Evolutionary conservation across 2,329 filamentous ascomycete species (phyloP).

Genomic region (Fulvia fulva): DNA sequence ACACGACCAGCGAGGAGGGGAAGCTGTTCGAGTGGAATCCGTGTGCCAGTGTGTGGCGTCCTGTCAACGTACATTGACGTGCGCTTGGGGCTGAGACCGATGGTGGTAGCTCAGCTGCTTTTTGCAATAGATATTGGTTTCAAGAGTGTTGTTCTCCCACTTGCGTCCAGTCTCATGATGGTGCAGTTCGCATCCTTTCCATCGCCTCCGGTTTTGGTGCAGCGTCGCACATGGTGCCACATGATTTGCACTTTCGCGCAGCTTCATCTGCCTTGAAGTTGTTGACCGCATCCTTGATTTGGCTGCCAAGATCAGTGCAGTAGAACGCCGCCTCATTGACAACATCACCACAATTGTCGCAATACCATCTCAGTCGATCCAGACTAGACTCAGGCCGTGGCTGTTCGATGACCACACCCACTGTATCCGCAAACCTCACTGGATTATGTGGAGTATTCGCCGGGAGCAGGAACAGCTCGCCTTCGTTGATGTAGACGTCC

Average conservation of each 20-base stretch:
- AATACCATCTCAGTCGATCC: conserved; percentile 91
- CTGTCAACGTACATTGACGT: no score
- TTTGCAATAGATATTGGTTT: not conserved
- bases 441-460: conserved; percentile 96
- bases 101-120: no score
- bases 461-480: conserved; percentile 88
- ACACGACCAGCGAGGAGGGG: no score
- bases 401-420: conserved; percentile 92
- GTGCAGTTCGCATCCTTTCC: conserved; percentile 30
- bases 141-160: not conserved
- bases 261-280: conserved; percentile 67
- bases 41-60: no score
- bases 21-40: no score
- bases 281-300: conserved; percentile 90
- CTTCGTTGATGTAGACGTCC: conserved; percentile 86
- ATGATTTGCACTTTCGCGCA: conserved; percentile 70
- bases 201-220: conserved; percentile 50
- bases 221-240: conserved; percentile 71
- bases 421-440: conserved; percentile 85
- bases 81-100: no score
- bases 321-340: conserved; percentile 86
- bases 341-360: conserved; percentile 62
- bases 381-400: conserved; percentile 64
- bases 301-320: conserved; percentile 84
- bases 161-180: conserved; percentile 1